A percentile compares a stretch with the other conserved stretches of the same genome.
phyloP scores from a whole-genome alignment of 441 rosid genomes.

The Erysimum cheiri region DNA sequence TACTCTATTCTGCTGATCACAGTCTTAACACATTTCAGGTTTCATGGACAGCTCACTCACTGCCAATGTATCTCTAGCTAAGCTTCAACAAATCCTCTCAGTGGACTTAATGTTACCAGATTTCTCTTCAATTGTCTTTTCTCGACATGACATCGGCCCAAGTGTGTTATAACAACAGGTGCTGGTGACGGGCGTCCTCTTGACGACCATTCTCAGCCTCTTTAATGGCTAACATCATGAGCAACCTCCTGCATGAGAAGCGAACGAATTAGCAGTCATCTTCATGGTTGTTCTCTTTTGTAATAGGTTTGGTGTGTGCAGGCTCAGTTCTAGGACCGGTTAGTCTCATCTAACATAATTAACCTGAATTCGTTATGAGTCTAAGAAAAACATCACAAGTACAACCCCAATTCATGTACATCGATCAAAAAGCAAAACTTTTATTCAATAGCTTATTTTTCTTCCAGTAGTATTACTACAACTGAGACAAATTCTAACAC shows the following conservation, averaged over 20 bases:
- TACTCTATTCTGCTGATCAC: background rate
- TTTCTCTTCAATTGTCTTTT: background rate
- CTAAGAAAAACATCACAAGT: background rate
- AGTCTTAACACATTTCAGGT: background rate
- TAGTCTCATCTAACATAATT: slow-evolving; percentile 8
- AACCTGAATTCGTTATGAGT: background rate
- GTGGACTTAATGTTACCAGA: background rate
- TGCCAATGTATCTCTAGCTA: background rate
- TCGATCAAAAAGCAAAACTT: slow-evolving; percentile 33
- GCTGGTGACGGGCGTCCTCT: background rate
- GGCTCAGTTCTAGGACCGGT: slow-evolving; percentile 60
- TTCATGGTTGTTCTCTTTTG: slow-evolving; percentile 58
- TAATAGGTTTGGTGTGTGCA: slow-evolving; percentile 55
- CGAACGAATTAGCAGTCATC: slow-evolving; percentile 59
- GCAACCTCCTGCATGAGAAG: slow-evolving; percentile 52
- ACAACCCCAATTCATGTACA: background rate
- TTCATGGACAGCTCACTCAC: background rate
- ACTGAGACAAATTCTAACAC: slow-evolving; percentile 31
- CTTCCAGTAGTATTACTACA: slow-evolving; percentile 46
- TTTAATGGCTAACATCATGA: slow-evolving; percentile 15
- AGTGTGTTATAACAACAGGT: background rate
- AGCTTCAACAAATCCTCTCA: background rate
- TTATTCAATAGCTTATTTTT: slow-evolving; percentile 46
- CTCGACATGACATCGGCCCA: background rate
- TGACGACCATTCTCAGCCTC: slow-evolving; percentile 9